Base-by-base conservation (phyloP, 2,329 filamentous ascomycete species). In the Orbilia ellipsospora region DNA sequence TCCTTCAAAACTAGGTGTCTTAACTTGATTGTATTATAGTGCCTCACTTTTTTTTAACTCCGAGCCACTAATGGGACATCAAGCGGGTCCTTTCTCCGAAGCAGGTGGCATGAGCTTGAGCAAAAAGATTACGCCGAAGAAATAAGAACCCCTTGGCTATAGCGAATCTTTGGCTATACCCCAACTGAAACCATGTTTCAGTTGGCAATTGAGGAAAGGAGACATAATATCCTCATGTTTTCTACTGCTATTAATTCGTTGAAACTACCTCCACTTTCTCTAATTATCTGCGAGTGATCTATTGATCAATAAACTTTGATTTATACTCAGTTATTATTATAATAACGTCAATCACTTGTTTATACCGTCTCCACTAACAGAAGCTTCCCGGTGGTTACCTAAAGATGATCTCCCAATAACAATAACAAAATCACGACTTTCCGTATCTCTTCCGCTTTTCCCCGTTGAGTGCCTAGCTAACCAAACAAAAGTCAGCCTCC, bases 171-270 rank as follows among this genome's bases (percentile, higher is more conserved):
- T 16, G 16, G 18, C 42, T 70, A 70, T 63, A 63, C 2, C 26
- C 12, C 54, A 18, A 74, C 70, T 63, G 57, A 74, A 74, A 74
- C 62, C 63, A 64, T 52, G 70, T 74, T 74, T 68, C 70, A 74
- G 56, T 52, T 59, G 52, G 6, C 6, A 48, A 10, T 48, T 15
- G 7, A 15, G 23, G 51, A 60, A 54, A 23, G 51, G 48, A 40
- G 50, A 48, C 23, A 51, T 54, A 36, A n/a, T 44, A 20, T n/a
- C 13, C 12, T 52, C 31, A 36, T 10, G 10, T 36, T 10, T 6
- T 36, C 10, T 7, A 31, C 7, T 4, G 5, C 10, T 36, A 36
- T 36, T 36, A 36, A 36, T 36, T 36, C 5, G 31, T 36, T 36
- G 5, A 10, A 36, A 36, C 23, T 23, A 36, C 31, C 31, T 23